Conservation (phyloP, 2,329 filamentous ascomycete genomes). For the Penicillium hordei region DNA sequence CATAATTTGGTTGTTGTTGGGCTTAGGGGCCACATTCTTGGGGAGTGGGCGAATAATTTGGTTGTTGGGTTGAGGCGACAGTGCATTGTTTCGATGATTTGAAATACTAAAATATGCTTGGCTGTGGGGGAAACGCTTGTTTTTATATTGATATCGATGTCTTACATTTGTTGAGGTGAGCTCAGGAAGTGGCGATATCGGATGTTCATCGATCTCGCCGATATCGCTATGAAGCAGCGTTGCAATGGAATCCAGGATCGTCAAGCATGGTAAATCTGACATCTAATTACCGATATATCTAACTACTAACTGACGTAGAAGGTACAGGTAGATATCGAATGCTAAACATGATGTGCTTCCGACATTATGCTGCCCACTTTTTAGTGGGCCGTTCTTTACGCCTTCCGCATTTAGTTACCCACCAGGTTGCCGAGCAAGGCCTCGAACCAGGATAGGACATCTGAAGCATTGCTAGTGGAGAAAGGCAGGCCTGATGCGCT, state of each 20-base stretch:
- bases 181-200: constrained; percentile 4
- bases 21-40: not conserved
- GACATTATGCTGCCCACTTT: not conserved
- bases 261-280: not conserved
- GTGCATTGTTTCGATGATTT: not conserved
- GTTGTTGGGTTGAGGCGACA: not conserved
- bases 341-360: not conserved
- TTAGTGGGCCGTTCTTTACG: not conserved
- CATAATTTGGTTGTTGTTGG: not conserved
- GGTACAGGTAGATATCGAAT: constrained; percentile 1
- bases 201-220: not conserved
- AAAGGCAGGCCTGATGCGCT: constrained; percentile 5
- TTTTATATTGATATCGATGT: not conserved
- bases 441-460: constrained; percentile 15
- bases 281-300: constrained; percentile 4
- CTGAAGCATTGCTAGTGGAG: constrained; percentile 16
- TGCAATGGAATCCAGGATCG: not conserved
- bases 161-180: not conserved
- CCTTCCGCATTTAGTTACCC: constrained; percentile 9
- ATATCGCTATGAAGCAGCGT: not conserved
- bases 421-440: constrained; percentile 21
- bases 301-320: not conserved
- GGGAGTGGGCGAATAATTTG: not conserved
- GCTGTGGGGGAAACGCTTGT: not conserved
- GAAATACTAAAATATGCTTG: not conserved